Base-by-base conservation (phyloP, 1,139 yeast genomes). In the Entelexis paramagnoliae region DNA sequence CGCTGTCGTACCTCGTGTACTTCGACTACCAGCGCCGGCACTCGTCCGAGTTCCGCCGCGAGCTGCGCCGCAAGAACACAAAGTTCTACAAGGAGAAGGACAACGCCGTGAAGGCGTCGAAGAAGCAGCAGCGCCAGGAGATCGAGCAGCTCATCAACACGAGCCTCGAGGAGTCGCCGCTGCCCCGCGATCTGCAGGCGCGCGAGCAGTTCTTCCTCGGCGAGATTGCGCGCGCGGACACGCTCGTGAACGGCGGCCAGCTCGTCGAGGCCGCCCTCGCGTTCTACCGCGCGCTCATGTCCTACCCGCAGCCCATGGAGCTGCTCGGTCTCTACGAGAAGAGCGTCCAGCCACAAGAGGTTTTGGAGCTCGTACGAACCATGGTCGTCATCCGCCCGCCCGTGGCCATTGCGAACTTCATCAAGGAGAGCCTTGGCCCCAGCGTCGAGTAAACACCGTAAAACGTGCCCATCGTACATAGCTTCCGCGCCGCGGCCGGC, bases 251-350 rank as follows among this genome's bases (percentile, higher is more conserved):
- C 54, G 60, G 59, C 46, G 60, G 59, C 47, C 53, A 55, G 51
- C 59, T 59, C 53, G 69, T 82, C 57, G 86, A 81, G 54, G 83
- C 96, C 42, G 97, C 97, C 41, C 73, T 88, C 60, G 79, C 84
- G 62, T 91, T 88, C 76, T 91, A 91, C 77, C 85, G 88, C 69
- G 97, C 96, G n/a, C 76, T 91, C 65, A 79, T 86, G 35, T 89
- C 88, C 49, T 91, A 89, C 69, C 97, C 98, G 56, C 84, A 84
- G 69, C 98, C 97, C 53, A 83, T 93, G 54, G 96, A 87, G 62
- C 78, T 91, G 61, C 76, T 91, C 66, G 83, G 83, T 46, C 81
- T 91, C 63, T 89, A 86, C 72, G 96, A 89, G 72, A 83, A 83
- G 73, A 79, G 89, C 48, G 79, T 89, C 58, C 89, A 93, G 49